These are phyloP conservation scores for Clarireedia paspali DNA, from an alignment of 2,329 filamentous ascomycete species.

Conservation along the genomic window DNA sequence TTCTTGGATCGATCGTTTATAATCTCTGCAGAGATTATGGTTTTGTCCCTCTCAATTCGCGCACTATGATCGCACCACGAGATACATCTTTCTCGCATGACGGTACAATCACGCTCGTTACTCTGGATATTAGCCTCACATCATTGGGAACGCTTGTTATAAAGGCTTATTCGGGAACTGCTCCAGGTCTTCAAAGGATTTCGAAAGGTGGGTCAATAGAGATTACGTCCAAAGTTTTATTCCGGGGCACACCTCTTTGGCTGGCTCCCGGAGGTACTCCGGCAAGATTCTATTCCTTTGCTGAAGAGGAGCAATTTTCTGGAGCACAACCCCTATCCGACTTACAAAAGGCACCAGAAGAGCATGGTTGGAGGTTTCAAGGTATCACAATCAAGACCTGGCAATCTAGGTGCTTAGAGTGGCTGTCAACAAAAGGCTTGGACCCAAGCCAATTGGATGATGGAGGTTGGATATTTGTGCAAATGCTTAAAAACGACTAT, in stretches of 20 bases:
- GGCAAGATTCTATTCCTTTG: slow-evolving; percentile 23
- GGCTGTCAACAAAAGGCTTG: slow-evolving; percentile 26
- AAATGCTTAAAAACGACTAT: slow-evolving; percentile 20
- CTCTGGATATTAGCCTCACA: slow-evolving; percentile 28
- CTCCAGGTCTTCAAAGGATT: slow-evolving; percentile 22
- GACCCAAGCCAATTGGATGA: slow-evolving; percentile 21
- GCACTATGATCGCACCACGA: slow-evolving; percentile 23
- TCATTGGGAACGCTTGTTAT: slow-evolving; percentile 27
- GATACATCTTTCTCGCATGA: not conserved
- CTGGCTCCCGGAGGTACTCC: slow-evolving; percentile 28
- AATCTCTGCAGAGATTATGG: slow-evolving; percentile 27
- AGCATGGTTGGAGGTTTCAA: slow-evolving; percentile 14
- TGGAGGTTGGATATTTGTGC: slow-evolving; percentile 29
- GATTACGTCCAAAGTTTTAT: slow-evolving; percentile 8
- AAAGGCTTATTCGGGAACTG: slow-evolving; percentile 24
- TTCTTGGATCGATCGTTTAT: slow-evolving; percentile 27
- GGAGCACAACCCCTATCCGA: slow-evolving; percentile 14
- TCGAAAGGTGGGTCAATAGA: slow-evolving; percentile 1
- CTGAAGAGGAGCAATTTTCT: slow-evolving; percentile 18
- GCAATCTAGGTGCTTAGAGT: slow-evolving; percentile 28
- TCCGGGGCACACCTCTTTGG: slow-evolving; percentile 23
- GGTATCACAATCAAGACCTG: slow-evolving; percentile 22
- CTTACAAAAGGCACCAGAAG: slow-evolving; percentile 14
- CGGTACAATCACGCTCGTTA: slow-evolving; percentile 23
- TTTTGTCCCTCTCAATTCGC: slow-evolving; percentile 29